A percentile compares a stretch with the other conserved stretches of the same genome.
Conservation (phyloP, 768 basidiomycete species). For the Boletus pseudopeckii region DNA sequence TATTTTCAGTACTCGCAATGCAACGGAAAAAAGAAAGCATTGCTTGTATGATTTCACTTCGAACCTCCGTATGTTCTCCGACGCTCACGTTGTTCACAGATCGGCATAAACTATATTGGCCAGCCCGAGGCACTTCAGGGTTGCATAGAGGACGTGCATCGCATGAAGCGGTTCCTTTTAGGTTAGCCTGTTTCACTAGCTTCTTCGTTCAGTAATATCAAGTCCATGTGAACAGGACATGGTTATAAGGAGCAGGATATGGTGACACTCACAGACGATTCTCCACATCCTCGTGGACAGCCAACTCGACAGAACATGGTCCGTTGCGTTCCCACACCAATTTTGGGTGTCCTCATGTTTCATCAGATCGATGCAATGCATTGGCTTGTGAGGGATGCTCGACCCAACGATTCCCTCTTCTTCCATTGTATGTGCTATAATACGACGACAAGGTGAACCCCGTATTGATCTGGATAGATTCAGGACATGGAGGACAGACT, state of each 20-base stretch:
- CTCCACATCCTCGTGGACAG: conserved; percentile 51
- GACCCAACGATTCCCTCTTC: conserved; percentile 82
- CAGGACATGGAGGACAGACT: conserved; percentile 92
- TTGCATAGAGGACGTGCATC: conserved; percentile 89
- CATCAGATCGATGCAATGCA: conserved; percentile 72
- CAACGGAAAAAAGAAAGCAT: conserved; percentile 81
- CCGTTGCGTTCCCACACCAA: conserved; percentile 18
- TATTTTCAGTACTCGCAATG: conserved; percentile 90
- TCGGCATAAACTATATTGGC: conserved; percentile 87
- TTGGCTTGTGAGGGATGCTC: conserved; percentile 84
- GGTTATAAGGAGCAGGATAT: conserved; percentile 78
- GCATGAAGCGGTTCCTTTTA: conserved; percentile 74
- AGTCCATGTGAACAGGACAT: conserved; percentile 24
- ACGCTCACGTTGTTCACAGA: conserved; percentile 38
- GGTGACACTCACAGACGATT: conserved; percentile 80
- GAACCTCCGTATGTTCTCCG: not conserved
- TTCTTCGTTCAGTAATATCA: not conserved
- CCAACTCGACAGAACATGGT: conserved; percentile 86
- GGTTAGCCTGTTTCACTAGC: conserved; percentile 39
- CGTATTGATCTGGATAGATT: conserved; percentile 45
- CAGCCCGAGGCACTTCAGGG: conserved; percentile 66
- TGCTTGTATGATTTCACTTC: conserved; percentile 56
- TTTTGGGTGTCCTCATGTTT: not conserved
- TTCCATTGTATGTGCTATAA: conserved; percentile 66
- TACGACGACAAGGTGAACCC: not conserved